These are phyloP conservation scores for Hydnomerulius pinastri DNA, from an alignment of 768 basidiomycete genomes.

Conservation along the genomic window DNA sequence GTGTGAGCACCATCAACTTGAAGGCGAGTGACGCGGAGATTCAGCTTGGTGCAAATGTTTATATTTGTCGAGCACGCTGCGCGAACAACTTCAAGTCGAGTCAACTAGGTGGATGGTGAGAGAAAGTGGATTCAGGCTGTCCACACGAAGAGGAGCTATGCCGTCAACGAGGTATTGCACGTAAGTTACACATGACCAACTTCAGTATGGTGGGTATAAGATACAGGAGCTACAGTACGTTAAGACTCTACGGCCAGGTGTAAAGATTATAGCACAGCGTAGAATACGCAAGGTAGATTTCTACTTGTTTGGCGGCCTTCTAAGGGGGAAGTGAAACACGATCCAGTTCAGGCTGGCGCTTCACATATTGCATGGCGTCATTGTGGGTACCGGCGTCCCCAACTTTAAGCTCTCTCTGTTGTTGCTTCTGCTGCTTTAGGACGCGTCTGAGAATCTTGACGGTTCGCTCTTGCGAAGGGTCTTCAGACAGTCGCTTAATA, in stretches of 20 bases:
- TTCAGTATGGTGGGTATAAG: not conserved
- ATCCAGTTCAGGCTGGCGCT: not conserved
- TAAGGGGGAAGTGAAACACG: not conserved
- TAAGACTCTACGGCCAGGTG: slow-evolving; percentile 4
- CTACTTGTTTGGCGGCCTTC: not conserved
- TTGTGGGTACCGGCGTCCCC: not conserved
- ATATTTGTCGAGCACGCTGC: slow-evolving; percentile 20
- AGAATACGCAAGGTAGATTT: slow-evolving; percentile 1
- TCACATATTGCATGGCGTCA: slow-evolving; percentile 8
- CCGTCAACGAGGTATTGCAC: slow-evolving; percentile 19
- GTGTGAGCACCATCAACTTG: slow-evolving; percentile 39
- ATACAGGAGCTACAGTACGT: not conserved
- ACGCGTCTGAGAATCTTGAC: slow-evolving; percentile 43
- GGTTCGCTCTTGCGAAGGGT: slow-evolving; percentile 36
- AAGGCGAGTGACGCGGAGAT: slow-evolving; percentile 12
- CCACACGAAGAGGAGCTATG: slow-evolving; percentile 24
- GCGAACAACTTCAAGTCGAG: slow-evolving; percentile 12
- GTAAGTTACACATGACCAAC: slow-evolving; percentile 15
- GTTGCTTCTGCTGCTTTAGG: slow-evolving; percentile 36
- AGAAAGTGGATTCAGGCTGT: slow-evolving; percentile 15
- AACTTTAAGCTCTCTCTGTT: slow-evolving; percentile 11
- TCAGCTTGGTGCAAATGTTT: slow-evolving; percentile 16
- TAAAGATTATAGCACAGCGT: slow-evolving; percentile 16
- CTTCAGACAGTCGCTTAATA: slow-evolving; percentile 45
- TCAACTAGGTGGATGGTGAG: slow-evolving; percentile 22